Evolutionary conservation across 2,329 filamentous ascomycete genomes (phyloP), one percentile per base, ranked within the genome.

Genomic region (Paecilomyces sp.): DNA sequence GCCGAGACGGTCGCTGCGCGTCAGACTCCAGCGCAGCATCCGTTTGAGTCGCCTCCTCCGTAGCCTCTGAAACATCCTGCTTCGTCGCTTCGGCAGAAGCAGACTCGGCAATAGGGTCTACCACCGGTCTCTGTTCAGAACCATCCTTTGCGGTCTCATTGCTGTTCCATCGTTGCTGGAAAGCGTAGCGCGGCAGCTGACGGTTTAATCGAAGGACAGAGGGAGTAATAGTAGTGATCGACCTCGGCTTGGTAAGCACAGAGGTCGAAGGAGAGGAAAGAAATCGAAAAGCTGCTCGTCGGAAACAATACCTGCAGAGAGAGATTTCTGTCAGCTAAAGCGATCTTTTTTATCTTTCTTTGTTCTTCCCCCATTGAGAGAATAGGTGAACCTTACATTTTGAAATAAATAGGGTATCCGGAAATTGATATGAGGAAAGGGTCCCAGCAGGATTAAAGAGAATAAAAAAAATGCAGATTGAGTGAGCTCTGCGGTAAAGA

Each of bases 201-300:
- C 75, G 70, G 63, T 70, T 69, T 64, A 77, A 70, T 61, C 66
- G 67, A 57, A 73, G 61, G 28, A 70, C 59, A 50, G 73, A 70
- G 33, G 74, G 73, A 57, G 72, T 70, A 58, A 74, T 61, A 3
- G 75, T 70, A 55, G 74, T 70, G 61, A 79, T 72, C 57, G 74
- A 72, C 56, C 75, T 73, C 60, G 73, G 74, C 64, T 75, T 79
- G 47, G 74, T 73, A 61, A 79, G 65, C 64, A 77, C 69, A 54
- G 77, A 76, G 62, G 74, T 67, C 34, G 80, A 76, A 57, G 78
- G 75, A 34, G 79, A 75, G 25, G 79, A 75, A 60, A 85, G 67
- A 55, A 83, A 79, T 68, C 83, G 82, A 68, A 80, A 76, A 65
- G 84, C 83, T 64, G 81, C 77, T 68, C 82, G 83, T 62, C 84